Base-by-base conservation (phyloP, 2,329 filamentous ascomycete genomes). In the Scedosporium aurantiacum region DNA sequence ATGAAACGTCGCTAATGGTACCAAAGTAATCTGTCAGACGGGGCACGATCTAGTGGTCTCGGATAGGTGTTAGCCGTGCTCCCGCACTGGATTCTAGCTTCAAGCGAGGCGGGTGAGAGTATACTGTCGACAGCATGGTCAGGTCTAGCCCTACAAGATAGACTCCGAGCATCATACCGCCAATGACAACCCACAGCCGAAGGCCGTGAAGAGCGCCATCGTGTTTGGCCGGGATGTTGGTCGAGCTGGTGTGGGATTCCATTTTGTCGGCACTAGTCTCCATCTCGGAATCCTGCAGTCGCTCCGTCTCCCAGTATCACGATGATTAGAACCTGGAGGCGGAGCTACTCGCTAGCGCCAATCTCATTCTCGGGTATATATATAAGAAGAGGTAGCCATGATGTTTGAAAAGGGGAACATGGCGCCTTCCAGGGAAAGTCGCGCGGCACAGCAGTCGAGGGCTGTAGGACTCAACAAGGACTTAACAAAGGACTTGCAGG, bases 111-210 rank as follows among this genome's bases (percentile, higher is more conserved):
- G 18, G 43, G 43, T 32, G 10, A 12, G 60, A 57, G 27, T 54
- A 37, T 25, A 63, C 57, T 7, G 62, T 63, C 10, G 62, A 54
- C 16, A 63, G 60, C 60, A 63, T 63, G 12, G 62, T 63, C 25
- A 63, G 52, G 23, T 62, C 62, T n/a, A 63, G 28, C 1, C 57
- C 62, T 6, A 63, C 25, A 10, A 63, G 62, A 18, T 63, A 63
- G 14, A 63, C 16, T 10, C 62, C 43, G 25, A 63, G 32, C 16
- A 54, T 60, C 23, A 63, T 5, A 2, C 28, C 59, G 1, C n/a
- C 62, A 14, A 63, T 37, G 16, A 63, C 43, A 14, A 25, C 5
- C 62, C 62, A 63, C 1, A 63, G 55, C 47, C 50, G 58, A 5
- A 55, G 16, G 7, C 61, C 60, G 54, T 62, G 41, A 10, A 61